Base-by-base conservation (phyloP, 73 alveolate genomes). In the Symbiodinium pilosum region DNA sequence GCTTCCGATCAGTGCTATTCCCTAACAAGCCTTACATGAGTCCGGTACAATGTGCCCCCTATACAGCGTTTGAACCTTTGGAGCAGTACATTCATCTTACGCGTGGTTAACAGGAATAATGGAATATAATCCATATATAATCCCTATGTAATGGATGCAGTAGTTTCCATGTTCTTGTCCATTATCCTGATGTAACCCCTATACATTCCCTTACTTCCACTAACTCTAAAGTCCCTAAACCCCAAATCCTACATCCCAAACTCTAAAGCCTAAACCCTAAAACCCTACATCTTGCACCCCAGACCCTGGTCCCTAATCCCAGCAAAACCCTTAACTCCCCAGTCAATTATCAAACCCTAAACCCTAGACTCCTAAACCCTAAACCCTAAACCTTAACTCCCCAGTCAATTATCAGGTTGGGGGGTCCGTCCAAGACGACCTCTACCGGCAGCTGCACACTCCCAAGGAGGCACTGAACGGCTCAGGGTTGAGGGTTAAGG, bases 361-460 rank as follows among this genome's bases (percentile, higher is more conserved):
- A 20, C 38, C 75, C 75, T 20, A 11, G 32, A 56, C 0, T 6
- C 28, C 28, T 16, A 20, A 56, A 20, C 32, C 75, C 16, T 20
- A 56, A 56, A 20, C 75, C 75, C 28, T 56, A 20, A 0, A 1
- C 2, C 32, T 56, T 18, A 56, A 11, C 75, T 5, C 34, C 14
- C 26, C 6, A 11, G 38, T 11, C 32, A 21, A 30, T 34, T 3
- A 51, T 18, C 9, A 56, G 75, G 75, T 56, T 11, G 75, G 75
- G 28, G 75, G 75, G 36, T 56, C 75, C 75, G 75, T 56, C 32
- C 75, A 56, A 56, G 75, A 56, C 75, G 75, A 56, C 75, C 75
- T 56, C 75, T 34, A 56, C 75, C 75, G 75, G 75, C 75, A 56
- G 75, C 75, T 56, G 75, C 75, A 21, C 38, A 21, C 75, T 56